Evolutionary conservation across 108 stramenopile species (phyloP).

Genomic region (Discostella pseudostelligera): DNA sequence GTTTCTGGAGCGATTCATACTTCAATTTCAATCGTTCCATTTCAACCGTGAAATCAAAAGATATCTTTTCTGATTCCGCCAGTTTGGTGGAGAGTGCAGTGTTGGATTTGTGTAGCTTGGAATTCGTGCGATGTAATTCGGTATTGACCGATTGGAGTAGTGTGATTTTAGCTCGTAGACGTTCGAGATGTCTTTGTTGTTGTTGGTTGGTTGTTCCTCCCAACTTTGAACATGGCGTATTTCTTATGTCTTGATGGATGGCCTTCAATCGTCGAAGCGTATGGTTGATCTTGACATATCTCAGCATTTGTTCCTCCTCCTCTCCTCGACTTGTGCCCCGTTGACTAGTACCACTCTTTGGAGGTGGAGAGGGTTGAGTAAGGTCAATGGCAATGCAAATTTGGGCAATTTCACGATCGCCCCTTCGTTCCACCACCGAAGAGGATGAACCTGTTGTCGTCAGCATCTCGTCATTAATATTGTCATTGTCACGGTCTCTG

Average conservation of each 20-base stretch:
- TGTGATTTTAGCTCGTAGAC: slow-evolving; percentile 18
- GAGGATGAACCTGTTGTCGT: not conserved
- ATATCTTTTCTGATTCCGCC: not conserved
- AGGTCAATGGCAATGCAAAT: slow-evolving; percentile 25
- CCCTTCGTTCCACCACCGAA: slow-evolving; percentile 4
- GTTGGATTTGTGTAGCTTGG: slow-evolving; percentile 2
- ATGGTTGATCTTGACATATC: slow-evolving; percentile 2
- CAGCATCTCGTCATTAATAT: not conserved
- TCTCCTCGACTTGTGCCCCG: not conserved
- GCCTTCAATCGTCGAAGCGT: slow-evolving; percentile 15
- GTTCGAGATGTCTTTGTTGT: slow-evolving; percentile 11
- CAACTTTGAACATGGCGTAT: not conserved
- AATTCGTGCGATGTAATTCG: slow-evolving; percentile 10
- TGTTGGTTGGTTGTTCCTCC: slow-evolving; percentile 2
- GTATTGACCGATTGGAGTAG: slow-evolving; percentile 19
- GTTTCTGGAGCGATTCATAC: not conserved
- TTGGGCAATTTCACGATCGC: slow-evolving; percentile 17
- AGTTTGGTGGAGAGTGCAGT: slow-evolving; percentile 8
- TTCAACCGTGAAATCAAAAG: slow-evolving; percentile 18
- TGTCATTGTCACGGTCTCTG: no score
- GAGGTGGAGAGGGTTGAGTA: not conserved
- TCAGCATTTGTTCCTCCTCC: not conserved
- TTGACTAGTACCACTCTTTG: no score
- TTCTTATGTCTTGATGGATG: slow-evolving; percentile 9
- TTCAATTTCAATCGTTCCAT: slow-evolving; percentile 8